These are phyloP conservation scores for Colletotrichum graminicola DNA, from an alignment of 2,329 filamentous ascomycete species.

Conservation along the genomic window DNA sequence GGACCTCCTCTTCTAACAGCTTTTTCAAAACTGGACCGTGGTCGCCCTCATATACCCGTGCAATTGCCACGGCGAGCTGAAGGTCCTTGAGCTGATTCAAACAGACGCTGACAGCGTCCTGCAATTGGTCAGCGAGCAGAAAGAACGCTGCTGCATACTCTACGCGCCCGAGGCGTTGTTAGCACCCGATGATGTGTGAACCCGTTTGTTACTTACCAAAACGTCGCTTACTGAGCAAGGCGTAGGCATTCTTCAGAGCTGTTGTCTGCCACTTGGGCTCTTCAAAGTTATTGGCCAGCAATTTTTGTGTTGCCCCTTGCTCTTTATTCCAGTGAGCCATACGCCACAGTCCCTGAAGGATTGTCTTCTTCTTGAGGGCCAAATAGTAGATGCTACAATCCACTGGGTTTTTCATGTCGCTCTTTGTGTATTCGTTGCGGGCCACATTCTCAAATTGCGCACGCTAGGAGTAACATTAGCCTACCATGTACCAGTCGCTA, in stretches of 20 bases:
- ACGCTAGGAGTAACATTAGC: conserved; percentile 59
- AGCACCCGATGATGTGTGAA: conserved; percentile 38
- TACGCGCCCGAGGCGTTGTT: conserved; percentile 62
- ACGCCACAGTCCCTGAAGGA: conserved; percentile 92
- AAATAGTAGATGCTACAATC: conserved; percentile 94
- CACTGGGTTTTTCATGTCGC: conserved; percentile 87
- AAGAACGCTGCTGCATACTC: conserved; percentile 98
- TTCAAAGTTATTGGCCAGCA: conserved; percentile 91
- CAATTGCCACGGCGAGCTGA: conserved; percentile 89
- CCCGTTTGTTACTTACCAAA: conserved; percentile 71
- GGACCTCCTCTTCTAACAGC: conserved; percentile 83
- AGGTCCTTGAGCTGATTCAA: conserved; percentile 88
- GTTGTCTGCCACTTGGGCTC: conserved; percentile 89
- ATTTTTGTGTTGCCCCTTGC: conserved; percentile 80
- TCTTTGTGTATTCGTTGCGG: conserved; percentile 91
- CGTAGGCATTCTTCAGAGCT: conserved; percentile 96
- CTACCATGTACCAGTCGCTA: background rate
- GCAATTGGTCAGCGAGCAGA: conserved; percentile 85
- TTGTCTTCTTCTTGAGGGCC: conserved; percentile 89
- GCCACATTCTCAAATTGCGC: conserved; percentile 90
- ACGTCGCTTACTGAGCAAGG: conserved; percentile 87
- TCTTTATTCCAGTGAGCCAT: conserved; percentile 93
- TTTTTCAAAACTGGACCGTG: conserved; percentile 78
- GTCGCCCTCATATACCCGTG: conserved; percentile 90
- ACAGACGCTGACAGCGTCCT: conserved; percentile 88